These are phyloP conservation scores for Magnusiomyces fungicola DNA, from an alignment of 1,139 yeast genomes.

Conservation along the genomic window DNA sequence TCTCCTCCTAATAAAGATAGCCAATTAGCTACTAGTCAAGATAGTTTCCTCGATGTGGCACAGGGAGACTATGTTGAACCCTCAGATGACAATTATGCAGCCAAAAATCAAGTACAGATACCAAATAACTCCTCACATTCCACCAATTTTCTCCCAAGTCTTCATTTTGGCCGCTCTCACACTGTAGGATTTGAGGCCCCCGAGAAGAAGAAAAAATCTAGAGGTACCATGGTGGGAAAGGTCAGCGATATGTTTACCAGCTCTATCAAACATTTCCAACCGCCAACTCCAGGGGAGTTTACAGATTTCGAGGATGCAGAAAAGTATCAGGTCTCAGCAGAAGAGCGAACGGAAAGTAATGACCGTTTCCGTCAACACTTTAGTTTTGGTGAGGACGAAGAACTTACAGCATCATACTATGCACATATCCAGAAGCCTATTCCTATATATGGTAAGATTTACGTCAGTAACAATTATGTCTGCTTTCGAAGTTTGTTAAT, in stretches of 20 bases:
- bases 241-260: constrained; percentile 6
- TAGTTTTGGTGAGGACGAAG: constrained; percentile 47
- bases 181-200: no score
- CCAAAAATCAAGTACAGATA: background rate
- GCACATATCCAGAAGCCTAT: constrained; percentile 62
- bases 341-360: constrained; percentile 42
- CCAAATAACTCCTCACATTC: background rate
- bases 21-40: background rate
- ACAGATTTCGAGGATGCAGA: constrained; percentile 19
- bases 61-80: background rate
- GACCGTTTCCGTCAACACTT: constrained; percentile 57
- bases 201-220: background rate
- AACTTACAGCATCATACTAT: constrained; percentile 60
- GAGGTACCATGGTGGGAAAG: background rate
- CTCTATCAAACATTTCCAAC: constrained; percentile 7
- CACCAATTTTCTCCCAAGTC: background rate
- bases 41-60: background rate
- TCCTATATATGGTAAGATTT: constrained; percentile 78
- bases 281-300: constrained; percentile 6
- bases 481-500: constrained; percentile 79
- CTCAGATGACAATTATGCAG: no score
- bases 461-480: constrained; percentile 55
- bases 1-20: background rate
- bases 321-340: constrained; percentile 40
- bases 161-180: no score